These are phyloP conservation scores for Petunia axillaris DNA, from an alignment of 257 asterid genomes.

Conservation along the genomic window DNA sequence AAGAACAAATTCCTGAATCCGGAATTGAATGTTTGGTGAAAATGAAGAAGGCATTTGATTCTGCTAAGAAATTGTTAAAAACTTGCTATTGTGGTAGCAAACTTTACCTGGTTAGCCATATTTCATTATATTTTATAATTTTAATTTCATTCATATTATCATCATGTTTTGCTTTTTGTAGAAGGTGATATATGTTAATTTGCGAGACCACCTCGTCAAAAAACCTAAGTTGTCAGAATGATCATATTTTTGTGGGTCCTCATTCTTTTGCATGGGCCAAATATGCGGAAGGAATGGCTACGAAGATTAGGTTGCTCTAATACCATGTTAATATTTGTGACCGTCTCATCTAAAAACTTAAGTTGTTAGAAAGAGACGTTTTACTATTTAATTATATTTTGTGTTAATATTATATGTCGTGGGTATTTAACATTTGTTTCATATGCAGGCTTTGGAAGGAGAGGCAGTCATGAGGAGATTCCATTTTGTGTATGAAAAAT, in stretches of 20 bases:
- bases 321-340: background rate
- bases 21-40: conserved; percentile 50
- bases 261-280: background rate
- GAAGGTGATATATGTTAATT: background rate
- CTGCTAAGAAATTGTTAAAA: conserved; percentile 68
- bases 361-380: background rate
- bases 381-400: too few species aligned
- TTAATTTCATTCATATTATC: background rate
- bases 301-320: background rate
- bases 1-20: conserved; percentile 42
- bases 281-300: background rate
- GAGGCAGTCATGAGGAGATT: conserved; percentile 73
- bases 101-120: conserved; percentile 63
- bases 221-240: background rate
- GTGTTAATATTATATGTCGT: background rate
- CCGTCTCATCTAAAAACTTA: background rate
- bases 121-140: background rate
- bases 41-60: conserved; percentile 63
- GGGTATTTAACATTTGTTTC: background rate
- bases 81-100: conserved; percentile 83
- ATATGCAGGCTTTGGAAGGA: conserved; percentile 67
- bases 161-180: background rate
- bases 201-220: background rate
- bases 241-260: background rate
- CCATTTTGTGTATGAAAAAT: conserved; percentile 60